These are phyloP conservation scores for Warburgia ugandensis DNA, from an alignment of 164 flowering plant species.

Conservation along the genomic window DNA sequence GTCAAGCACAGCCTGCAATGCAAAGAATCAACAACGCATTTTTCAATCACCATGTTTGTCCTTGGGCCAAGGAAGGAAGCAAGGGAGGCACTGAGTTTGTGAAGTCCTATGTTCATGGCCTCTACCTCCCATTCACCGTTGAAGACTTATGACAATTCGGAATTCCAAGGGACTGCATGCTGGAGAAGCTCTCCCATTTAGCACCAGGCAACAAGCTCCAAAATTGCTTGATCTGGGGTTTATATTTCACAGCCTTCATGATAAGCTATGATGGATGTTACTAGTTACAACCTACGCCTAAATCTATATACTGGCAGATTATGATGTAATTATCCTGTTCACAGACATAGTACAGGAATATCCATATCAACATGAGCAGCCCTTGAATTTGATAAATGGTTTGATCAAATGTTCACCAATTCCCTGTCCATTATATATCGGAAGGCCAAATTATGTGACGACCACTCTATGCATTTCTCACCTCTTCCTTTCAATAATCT, in stretches of 20 bases:
- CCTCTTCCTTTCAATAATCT: slow-evolving; percentile 28
- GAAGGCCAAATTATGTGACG: slow-evolving; percentile 39
- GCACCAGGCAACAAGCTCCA: neutral
- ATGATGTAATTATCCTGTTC: too few relatives aligned
- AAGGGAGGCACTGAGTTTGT: slow-evolving; percentile 46
- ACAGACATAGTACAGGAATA: too few relatives aligned
- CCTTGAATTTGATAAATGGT: too few relatives aligned
- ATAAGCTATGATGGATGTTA: too few relatives aligned
- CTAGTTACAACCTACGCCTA: too few relatives aligned
- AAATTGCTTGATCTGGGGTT: neutral
- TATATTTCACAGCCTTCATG: too few relatives aligned
- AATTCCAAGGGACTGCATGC: slow-evolving; percentile 28
- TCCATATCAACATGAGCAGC: too few relatives aligned
- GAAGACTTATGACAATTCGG: slow-evolving; percentile 48
- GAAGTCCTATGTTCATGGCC: slow-evolving; percentile 44
- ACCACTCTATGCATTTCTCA: slow-evolving; percentile 37
- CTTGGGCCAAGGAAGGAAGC: slow-evolving; percentile 49
- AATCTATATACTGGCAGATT: too few relatives aligned
- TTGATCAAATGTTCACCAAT: too few relatives aligned
- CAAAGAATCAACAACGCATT: slow-evolving; percentile 39
- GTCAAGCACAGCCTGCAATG: slow-evolving; percentile 68
- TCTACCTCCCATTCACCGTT: slow-evolving; percentile 39
- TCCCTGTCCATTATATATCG: slow-evolving; percentile 46
- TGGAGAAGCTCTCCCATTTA: slow-evolving; percentile 58
- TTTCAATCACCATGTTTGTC: slow-evolving; percentile 58